These are phyloP conservation scores for Fonsecaea monophora DNA, from an alignment of 2,329 filamentous ascomycete genomes.

Conservation along the genomic window DNA sequence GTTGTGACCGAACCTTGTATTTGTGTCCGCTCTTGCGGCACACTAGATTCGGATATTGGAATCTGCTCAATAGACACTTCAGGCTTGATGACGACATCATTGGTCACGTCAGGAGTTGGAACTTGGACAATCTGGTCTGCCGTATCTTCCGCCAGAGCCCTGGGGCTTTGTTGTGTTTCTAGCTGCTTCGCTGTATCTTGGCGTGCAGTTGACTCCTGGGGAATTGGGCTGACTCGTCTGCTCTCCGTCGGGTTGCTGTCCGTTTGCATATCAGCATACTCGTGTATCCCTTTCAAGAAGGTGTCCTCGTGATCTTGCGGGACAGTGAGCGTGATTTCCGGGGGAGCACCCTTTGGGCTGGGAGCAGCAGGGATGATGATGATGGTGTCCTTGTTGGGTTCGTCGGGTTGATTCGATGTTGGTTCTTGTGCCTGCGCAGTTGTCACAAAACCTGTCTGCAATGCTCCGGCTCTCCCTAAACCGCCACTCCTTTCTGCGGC, in stretches of 20 bases:
- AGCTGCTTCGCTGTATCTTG: conserved; percentile 8
- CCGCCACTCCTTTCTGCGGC: conserved; percentile 28
- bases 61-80: conserved; percentile 7
- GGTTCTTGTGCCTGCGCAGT: neutral
- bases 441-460: conserved; percentile 5
- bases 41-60: neutral
- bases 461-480: neutral
- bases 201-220: neutral
- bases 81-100: conserved; percentile 16
- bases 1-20: neutral
- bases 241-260: conserved; percentile 19
- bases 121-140: neutral
- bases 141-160: neutral
- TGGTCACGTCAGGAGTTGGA: neutral
- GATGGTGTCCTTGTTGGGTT: neutral
- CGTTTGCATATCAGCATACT: conserved; percentile 46
- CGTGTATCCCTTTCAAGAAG: conserved; percentile 54
- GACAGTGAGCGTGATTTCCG: conserved; percentile 4
- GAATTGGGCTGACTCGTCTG: conserved; percentile 12
- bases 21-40: neutral
- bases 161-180: conserved; percentile 6
- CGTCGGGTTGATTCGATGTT: neutral
- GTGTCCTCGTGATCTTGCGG: conserved; percentile 20
- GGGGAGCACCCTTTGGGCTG: neutral
- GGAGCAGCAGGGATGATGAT: neutral